Base-by-base conservation (phyloP, 805 yeast genomes). In the Nakazawaea ishiwadae region DNA sequence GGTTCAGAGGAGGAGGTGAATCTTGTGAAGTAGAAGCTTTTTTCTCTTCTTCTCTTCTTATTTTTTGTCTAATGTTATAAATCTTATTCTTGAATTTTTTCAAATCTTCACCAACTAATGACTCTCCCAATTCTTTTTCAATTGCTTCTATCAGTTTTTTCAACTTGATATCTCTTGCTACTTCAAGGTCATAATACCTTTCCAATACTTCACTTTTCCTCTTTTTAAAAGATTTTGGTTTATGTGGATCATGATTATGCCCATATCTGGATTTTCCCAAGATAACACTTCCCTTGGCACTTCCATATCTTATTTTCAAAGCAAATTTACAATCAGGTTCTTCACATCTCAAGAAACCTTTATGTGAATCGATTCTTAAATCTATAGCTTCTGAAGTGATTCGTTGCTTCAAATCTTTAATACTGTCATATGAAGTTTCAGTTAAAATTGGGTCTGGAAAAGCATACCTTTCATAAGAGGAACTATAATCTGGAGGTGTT, bases 81-180 rank as follows among this genome's bases (percentile, higher is more conserved):
- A 40, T 24, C 28, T 40, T 40, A 31, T 40, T 40, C 32, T 40
- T 40, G 39, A 40, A 40, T 24, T 40, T 40, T 30, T 40, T 40
- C 39, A 40, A 35, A 14, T 40, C 44, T 12, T 40, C 39, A 7
- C 39, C 39, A 11, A 19, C 15, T 16, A 40, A 30, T 20, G 44
- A 39, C 12, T 27, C 36, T 7, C 44, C 44, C 19, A 40, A 35
- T 16, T 34, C 39, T n/a, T 24, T 14, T 35, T 40, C 36, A 21
- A 40, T 40, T 19, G 35, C 39, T 23, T 34, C 27, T 19, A 40
- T 23, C 39, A 40, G 31, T 24, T 21, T 29, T 16, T 40, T 40
- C 26, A 40, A 23, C 27, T 35, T 34, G 4, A 40, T 35, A 15
- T 30, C 31, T 17, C 31, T 20, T n/a, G 32, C 44, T 6, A 40